These are phyloP conservation scores for Candida coleopterorum DNA, from an alignment of 805 yeast genomes.

Conservation along the genomic window DNA sequence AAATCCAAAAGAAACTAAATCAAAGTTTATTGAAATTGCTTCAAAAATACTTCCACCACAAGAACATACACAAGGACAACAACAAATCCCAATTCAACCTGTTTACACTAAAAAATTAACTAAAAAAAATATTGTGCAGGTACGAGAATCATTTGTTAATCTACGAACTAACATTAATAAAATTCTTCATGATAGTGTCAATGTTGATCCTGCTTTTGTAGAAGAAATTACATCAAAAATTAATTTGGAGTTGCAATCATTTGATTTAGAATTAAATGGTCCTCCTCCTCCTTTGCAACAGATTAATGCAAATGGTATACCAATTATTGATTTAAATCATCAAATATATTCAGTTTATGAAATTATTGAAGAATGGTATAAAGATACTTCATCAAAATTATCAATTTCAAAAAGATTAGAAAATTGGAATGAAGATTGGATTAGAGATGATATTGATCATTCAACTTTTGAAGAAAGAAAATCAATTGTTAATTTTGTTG, in stretches of 20 bases:
- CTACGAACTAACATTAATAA: conserved; percentile 3
- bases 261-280: conserved; percentile 4
- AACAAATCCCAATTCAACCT: not conserved
- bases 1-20: not conserved
- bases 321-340: conserved; percentile 12
- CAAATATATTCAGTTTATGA: conserved; percentile 11
- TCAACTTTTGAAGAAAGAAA: conserved; percentile 11
- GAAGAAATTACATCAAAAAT: conserved; percentile 2
- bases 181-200: conserved; percentile 1
- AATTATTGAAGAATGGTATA: conserved; percentile 13
- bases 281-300: conserved; percentile 7
- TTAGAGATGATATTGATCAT: conserved; percentile 12
- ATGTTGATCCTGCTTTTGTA: conserved; percentile 4
- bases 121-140: conserved; percentile 2
- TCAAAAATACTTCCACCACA: not conserved
- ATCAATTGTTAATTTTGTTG: conserved; percentile 11
- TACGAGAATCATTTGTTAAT: conserved; percentile 3
- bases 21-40: not conserved
- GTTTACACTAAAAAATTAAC: conserved; percentile 5
- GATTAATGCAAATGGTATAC: not conserved
- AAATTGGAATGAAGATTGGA: conserved; percentile 11
- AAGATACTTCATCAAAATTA: conserved; percentile 2
- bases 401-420: conserved; percentile 8
- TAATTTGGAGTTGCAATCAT: conserved; percentile 4
- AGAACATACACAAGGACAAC: not conserved